Evolutionary conservation across 768 basidiomycete species (phyloP).

Genomic region (Tephrocybe sp.): DNA sequence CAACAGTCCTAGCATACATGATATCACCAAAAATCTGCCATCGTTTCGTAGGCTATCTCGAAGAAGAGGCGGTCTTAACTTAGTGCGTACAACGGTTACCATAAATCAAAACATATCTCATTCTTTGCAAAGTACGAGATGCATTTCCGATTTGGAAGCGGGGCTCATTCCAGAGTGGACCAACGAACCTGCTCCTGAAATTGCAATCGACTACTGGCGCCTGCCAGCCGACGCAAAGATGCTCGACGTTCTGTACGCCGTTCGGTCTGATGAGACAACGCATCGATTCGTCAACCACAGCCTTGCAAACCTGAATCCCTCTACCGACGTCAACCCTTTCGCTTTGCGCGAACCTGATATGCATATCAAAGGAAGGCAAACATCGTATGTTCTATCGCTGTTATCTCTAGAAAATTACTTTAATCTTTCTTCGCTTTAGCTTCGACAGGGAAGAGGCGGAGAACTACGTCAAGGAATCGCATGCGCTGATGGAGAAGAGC

Average conservation of each 20-base stretch:
- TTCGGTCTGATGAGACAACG: constrained; percentile 89
- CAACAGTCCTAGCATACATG: constrained; percentile 71
- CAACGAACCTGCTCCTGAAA: constrained; percentile 73
- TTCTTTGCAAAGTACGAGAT: constrained; percentile 56
- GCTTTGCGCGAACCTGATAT: constrained; percentile 88
- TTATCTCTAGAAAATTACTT: background rate
- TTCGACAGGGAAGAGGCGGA: constrained; percentile 70
- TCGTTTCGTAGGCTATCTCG: constrained; percentile 88
- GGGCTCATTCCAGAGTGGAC: constrained; percentile 82
- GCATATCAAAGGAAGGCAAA: constrained; percentile 71
- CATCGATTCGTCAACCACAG: constrained; percentile 97
- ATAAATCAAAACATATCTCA: background rate
- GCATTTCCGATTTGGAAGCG: constrained; percentile 79
- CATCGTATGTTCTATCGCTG: constrained; percentile 51
- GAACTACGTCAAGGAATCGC: constrained; percentile 60
- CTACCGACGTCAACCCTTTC: constrained; percentile 86
- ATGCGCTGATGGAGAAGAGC: constrained; percentile 43
- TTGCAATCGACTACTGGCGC: constrained; percentile 96
- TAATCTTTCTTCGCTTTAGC: constrained; percentile 31
- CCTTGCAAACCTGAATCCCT: constrained; percentile 77
- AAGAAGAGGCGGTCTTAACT: constrained; percentile 93
- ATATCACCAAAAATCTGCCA: constrained; percentile 75
- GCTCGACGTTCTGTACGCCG: constrained; percentile 86
- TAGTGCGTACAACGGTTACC: constrained; percentile 52
- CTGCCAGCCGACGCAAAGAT: constrained; percentile 69